phyloP scores from a whole-genome alignment of 78 protist species.

The slime mould (Dictyostelium discoideum) region dicty_2.7 NC_007089.4:4214001-4214500 shows the following conservation, averaged over 20 bases:
- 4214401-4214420: slow-evolving; percentile 17
- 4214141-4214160: slow-evolving; percentile 81
- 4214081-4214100: background rate
- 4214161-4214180: slow-evolving; percentile 83
- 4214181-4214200: slow-evolving; percentile 33
- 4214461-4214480: slow-evolving; percentile 19
- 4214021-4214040: slow-evolving; percentile 65
- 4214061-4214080: background rate
- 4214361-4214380: background rate
- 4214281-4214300: background rate
- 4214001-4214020: slow-evolving; percentile 44
- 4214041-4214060: slow-evolving; percentile 35
- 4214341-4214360: background rate
- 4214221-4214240: background rate
- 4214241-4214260: background rate
- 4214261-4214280: background rate
- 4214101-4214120: background rate
- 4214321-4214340: background rate
- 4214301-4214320: background rate
- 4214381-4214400: background rate
- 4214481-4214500: slow-evolving; percentile 13
- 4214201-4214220: slow-evolving; percentile 32
- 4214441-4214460: slow-evolving; percentile 15
- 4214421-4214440: slow-evolving; percentile 53
- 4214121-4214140: slow-evolving; percentile 59